A percentile compares a stretch with the other conserved stretches of the same genome.
phyloP scores from a whole-genome alignment of 2,329 filamentous ascomycete genomes.

The Sporothrix schenckii region DNA sequence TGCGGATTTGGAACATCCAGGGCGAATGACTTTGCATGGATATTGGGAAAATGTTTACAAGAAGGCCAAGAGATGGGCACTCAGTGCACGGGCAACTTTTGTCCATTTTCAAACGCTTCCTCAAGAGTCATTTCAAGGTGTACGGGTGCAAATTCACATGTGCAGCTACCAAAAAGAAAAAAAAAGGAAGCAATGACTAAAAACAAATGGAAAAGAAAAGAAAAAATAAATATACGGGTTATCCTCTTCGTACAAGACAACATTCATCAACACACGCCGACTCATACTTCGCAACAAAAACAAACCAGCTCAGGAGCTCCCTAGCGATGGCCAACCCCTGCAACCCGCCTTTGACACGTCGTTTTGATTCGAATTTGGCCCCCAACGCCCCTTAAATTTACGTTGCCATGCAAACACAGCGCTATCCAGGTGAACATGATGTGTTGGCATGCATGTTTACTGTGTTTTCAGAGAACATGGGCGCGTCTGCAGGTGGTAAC shows the following conservation, averaged over 20 bases:
- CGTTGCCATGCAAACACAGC: background rate
- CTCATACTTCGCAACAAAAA: background rate
- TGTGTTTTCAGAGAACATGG: no score
- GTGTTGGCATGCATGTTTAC: background rate
- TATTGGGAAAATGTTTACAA: background rate
- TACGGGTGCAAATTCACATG: no score
- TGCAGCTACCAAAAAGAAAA: no score
- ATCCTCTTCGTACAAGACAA: no score
- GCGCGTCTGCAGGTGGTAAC: no score
- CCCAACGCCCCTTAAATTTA: background rate
- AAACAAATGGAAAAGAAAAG: no score
- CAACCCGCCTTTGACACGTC: slow-evolving; percentile 12
- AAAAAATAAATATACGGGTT: no score
- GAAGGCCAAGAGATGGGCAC: background rate
- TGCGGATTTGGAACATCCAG: background rate
- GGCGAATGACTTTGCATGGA: background rate
- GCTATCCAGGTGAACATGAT: background rate
- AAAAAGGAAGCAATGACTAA: no score
- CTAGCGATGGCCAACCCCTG: slow-evolving; percentile 11
- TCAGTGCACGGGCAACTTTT: background rate
- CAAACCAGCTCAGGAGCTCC: background rate
- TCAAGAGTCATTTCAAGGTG: no score
- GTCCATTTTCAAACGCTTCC: no score
- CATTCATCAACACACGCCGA: no score
- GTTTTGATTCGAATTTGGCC: slow-evolving; percentile 2